Base-by-base conservation (phyloP, 169 alveolate genomes). In the Pseudocohnilembus persalinus region DNA sequence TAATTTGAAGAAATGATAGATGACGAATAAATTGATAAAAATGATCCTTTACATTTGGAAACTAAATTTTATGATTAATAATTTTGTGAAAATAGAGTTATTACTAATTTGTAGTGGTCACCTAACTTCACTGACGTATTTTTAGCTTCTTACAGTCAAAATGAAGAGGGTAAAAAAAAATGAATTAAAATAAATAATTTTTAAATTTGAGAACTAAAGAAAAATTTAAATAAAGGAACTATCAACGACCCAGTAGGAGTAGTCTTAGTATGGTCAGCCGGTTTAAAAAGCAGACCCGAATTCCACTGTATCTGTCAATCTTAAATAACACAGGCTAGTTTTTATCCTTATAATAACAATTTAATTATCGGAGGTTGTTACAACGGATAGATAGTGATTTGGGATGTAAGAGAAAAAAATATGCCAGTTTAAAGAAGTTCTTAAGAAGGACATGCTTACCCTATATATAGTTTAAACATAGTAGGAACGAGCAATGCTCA, bases 331-430 rank as follows among this genome's bases (percentile, higher is more conserved):
- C 77, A 92, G 25, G 96, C 98, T 11, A 88, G 94, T 35, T 97
- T 95, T 89, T 94, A 95, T 91, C 96, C 97, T 28, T 95, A 93
- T 88, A 89, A 96, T 83, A 98, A 98, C 24, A 92, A 94, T 76
- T 83, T 96, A 33, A 92, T 97, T 4, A 76, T 97, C 1, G 99
- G 99, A 26, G 99, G 98, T 27, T 95, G 98, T 0, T 96, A 94
- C 92, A 90, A 96, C 76, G 99, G 99, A 0, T 89, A 94, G 85
- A 95, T 97, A 0, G 85, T 96, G 31, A 80, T 94, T 30, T 97
- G 99, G 99, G 99, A 97, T 87, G 89, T 96, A 33, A 89, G 99
- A 83, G 98, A 97, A n/a, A 96, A 94, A 81, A 89, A 88, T 75
- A 93, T 89, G 72, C 98, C 99, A 0, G 92, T 94, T 30, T 88